Evolutionary conservation across 495 filamentous ascomycete genomes (phyloP).

Genomic region (Penicillium argentinense): DNA sequence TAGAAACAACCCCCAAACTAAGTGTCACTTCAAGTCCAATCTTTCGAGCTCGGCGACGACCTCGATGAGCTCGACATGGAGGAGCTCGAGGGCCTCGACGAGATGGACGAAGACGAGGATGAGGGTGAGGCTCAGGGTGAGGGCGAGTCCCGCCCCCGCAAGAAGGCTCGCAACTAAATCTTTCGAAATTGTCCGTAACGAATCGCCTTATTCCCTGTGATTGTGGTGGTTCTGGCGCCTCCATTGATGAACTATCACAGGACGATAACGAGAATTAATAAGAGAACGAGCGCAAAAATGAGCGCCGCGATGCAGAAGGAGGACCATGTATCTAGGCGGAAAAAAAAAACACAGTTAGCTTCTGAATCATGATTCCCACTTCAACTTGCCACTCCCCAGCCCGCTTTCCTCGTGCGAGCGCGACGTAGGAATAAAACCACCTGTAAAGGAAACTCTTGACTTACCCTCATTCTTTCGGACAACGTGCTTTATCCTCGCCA

Average conservation of each 20-base stretch:
- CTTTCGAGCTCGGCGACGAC: constrained; percentile 29
- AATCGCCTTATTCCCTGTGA: constrained; percentile 25
- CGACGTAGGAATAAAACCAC: too few relatives aligned
- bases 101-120: constrained; percentile 32
- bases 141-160: constrained; percentile 37
- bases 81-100: constrained; percentile 30
- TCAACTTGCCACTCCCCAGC: neutral
- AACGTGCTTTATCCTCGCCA: constrained; percentile 80
- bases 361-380: constrained; percentile 19
- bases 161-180: constrained; percentile 43
- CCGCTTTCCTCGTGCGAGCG: too few relatives aligned
- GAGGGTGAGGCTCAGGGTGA: constrained; percentile 33
- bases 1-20: constrained; percentile 9
- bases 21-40: constrained; percentile 28
- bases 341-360: constrained; percentile 32
- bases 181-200: constrained; percentile 9
- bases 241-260: constrained; percentile 44
- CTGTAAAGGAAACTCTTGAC: constrained; percentile 4
- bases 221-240: constrained; percentile 16
- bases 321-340: constrained; percentile 67
- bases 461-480: constrained; percentile 90
- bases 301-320: constrained; percentile 89
- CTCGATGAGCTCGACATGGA: constrained; percentile 38
- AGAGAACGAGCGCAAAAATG: constrained; percentile 79
- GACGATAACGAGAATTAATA: constrained; percentile 71